phyloP scores from a whole-genome alignment of 1,284 basidiomycete genomes.

The Ustilago tritici region DNA sequence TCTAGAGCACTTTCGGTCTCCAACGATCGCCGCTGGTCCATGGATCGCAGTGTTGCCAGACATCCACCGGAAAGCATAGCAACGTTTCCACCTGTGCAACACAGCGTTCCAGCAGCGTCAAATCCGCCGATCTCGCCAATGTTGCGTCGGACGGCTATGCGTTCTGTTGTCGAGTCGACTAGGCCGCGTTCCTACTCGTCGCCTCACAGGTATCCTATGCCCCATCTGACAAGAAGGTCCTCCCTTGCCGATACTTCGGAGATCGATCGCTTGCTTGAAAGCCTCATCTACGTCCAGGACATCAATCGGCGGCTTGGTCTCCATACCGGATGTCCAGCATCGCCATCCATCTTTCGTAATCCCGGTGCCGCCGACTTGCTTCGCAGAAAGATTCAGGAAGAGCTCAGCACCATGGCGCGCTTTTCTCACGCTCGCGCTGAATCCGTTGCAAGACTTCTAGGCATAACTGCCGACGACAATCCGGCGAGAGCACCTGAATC shows the following conservation, averaged over 20 bases:
- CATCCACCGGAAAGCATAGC: neutral
- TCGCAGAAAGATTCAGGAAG: slow-evolving; percentile 23
- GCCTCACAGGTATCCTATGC: slow-evolving; percentile 22
- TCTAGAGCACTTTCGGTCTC: neutral
- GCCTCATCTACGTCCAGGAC: slow-evolving; percentile 40
- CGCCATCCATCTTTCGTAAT: slow-evolving; percentile 29
- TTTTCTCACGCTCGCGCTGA: slow-evolving; percentile 42
- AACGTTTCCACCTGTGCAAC: slow-evolving; percentile 2
- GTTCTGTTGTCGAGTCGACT: slow-evolving; percentile 16
- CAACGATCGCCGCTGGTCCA: slow-evolving; percentile 5
- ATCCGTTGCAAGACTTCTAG: slow-evolving; percentile 28
- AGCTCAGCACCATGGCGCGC: slow-evolving; percentile 35
- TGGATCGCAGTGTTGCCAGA: slow-evolving; percentile 9
- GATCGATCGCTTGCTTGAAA: slow-evolving; percentile 34
- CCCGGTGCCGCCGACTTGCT: slow-evolving; percentile 20
- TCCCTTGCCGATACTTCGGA: slow-evolving; percentile 31
- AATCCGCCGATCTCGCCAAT: slow-evolving; percentile 1
- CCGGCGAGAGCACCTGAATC: neutral
- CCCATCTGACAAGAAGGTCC: slow-evolving; percentile 14
- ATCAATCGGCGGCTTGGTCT: slow-evolving; percentile 45
- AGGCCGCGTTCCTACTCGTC: slow-evolving; percentile 34
- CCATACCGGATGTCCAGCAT: slow-evolving; percentile 14
- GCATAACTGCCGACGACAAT: slow-evolving; percentile 4
- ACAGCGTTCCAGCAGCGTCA: neutral
- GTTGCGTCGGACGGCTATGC: neutral